Conservation (phyloP, 495 filamentous ascomycete species). For the Hypomontagnella submonticulosa region DNA sequence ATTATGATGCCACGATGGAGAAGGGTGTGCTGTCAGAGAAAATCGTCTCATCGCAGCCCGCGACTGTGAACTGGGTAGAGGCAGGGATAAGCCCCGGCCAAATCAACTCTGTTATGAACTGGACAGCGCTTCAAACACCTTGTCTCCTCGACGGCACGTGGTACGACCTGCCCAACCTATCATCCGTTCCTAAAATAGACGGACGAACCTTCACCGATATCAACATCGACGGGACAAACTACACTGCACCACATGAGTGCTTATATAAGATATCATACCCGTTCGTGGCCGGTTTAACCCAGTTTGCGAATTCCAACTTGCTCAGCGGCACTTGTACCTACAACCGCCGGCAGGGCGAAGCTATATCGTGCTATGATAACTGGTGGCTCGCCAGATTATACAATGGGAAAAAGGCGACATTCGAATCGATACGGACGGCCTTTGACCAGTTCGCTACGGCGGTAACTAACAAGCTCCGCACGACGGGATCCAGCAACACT, state of each 20-base stretch:
- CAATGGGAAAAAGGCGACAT: constrained; percentile 16
- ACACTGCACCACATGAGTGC: constrained; percentile 23
- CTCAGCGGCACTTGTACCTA: constrained; percentile 8
- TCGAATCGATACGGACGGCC: constrained; percentile 19
- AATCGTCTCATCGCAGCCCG: constrained; percentile 20
- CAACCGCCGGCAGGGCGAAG: not conserved
- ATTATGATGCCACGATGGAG: constrained; percentile 22
- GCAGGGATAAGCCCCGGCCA: not conserved
- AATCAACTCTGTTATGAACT: constrained; percentile 13
- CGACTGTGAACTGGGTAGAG: constrained; percentile 13
- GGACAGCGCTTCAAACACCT: constrained; percentile 18
- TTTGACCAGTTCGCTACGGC: constrained; percentile 30
- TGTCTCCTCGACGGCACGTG: constrained; percentile 12
- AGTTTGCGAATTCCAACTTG: not conserved
- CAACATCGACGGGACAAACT: constrained; percentile 26
- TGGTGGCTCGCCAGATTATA: constrained; percentile 29
- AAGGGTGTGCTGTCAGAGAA: constrained; percentile 21
- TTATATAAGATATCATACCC: constrained; percentile 18
- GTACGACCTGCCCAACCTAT: constrained; percentile 22
- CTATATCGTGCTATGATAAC: constrained; percentile 1
- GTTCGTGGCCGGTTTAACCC: not conserved
- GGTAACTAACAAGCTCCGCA: constrained; percentile 27
- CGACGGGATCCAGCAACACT: constrained; percentile 23
- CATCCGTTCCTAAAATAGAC: constrained; percentile 11
- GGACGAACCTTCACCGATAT: constrained; percentile 11